Base-by-base conservation (phyloP, 345 rosid genomes). In the Melastoma malabathricum region DNA sequence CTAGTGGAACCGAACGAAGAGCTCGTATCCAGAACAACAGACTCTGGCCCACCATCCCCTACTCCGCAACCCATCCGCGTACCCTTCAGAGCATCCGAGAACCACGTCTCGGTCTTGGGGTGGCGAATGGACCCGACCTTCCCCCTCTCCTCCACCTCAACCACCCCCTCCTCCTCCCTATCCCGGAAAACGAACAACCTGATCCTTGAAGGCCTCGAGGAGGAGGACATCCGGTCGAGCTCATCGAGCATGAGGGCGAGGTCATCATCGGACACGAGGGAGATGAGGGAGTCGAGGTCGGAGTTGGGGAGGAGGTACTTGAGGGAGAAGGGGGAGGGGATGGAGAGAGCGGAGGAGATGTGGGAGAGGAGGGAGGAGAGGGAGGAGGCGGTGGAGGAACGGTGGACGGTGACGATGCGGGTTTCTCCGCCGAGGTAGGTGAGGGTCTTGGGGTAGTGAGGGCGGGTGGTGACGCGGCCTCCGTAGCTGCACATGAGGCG, bases 401-500 rank as follows among this genome's bases (percentile, higher is more conserved):
- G n/a, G 22, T 70, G 60, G 62, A 71, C 29, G 58, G 71, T 56
- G 54, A 77, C 57, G 62, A 77, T 64, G 18, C 83, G 79, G 55
- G 79, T 77, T 49, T 74, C 83, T 14, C 83, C 83, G 31, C 79
- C 79, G 7, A 63, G 50, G 69, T 75, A 74, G 62, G 3, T 59
- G 49, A 71, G 61, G 51, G 78, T 58, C 59, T 89, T 89, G 48
- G 64, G 55, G 38, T 29, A 5, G 46, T 69, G 57, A 27, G 77
- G 81, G 10, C 72, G 75, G 5, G 79, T 67, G 54, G 63, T 51
- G 57, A 89, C 72, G 45, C 55, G 77, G 46, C 97, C 93, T 34
- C 86, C 89, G 66, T 82, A 77, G 70, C 93, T 78, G 66, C 89
- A 80, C 97, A 89, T 85, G 34, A 89, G 73, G 1, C 87, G 83